These are phyloP conservation scores for Macrolepiota fuliginosa DNA, from an alignment of 768 basidiomycete species.

Conservation along the genomic window DNA sequence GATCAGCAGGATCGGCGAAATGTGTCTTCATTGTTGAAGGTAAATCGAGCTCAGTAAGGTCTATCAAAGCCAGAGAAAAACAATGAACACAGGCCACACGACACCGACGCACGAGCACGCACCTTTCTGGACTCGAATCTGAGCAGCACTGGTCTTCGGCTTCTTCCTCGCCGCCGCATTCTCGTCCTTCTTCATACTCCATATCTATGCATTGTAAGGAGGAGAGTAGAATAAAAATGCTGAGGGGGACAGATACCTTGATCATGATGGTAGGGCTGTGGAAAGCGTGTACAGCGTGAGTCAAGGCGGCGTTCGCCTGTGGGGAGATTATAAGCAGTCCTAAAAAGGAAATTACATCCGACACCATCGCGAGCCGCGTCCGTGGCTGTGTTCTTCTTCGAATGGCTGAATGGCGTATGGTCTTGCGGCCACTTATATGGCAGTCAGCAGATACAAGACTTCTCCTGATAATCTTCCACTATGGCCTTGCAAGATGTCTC, in stretches of 20 bases:
- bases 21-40: conserved; percentile 94
- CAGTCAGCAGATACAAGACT: neutral
- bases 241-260: conserved; percentile 30
- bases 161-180: conserved; percentile 96
- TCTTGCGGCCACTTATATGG: neutral
- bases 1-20: conserved; percentile 90
- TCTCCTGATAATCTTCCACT: neutral
- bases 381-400: conserved; percentile 17
- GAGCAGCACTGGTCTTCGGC: conserved; percentile 97
- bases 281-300: conserved; percentile 28
- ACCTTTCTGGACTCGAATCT: conserved; percentile 99
- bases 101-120: conserved; percentile 17
- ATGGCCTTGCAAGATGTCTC: conserved; percentile 37
- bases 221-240: neutral
- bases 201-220: conserved; percentile 60
- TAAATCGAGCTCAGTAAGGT: conserved; percentile 94
- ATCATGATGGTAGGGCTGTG: conserved; percentile 38
- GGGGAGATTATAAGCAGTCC: conserved; percentile 20
- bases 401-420: neutral
- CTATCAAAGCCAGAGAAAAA: conserved; percentile 36
- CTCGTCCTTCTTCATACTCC: conserved; percentile 99
- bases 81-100: neutral
- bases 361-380: conserved; percentile 12
- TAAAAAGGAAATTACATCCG: conserved; percentile 24
- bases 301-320: conserved; percentile 29